phyloP scores from a whole-genome alignment of 805 yeast genomes.

The Phaffomyces thermotolerans region DNA sequence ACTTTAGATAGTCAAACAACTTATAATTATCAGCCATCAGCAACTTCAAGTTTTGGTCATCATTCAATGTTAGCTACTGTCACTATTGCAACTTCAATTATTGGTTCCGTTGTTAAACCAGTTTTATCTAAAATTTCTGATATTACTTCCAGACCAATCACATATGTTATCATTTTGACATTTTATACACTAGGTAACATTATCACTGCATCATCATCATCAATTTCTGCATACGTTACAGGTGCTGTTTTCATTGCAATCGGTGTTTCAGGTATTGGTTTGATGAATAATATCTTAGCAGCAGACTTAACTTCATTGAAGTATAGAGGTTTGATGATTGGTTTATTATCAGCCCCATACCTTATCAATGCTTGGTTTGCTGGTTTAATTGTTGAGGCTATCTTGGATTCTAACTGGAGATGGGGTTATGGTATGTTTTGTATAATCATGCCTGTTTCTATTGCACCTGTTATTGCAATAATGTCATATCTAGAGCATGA shows the following conservation, averaged over 20 bases:
- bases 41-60: constrained; percentile 29
- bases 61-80: constrained; percentile 32
- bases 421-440: constrained; percentile 45
- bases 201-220: constrained; percentile 28
- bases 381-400: constrained; percentile 29
- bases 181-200: constrained; percentile 29
- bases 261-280: constrained; percentile 30
- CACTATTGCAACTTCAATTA: constrained; percentile 29
- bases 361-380: constrained; percentile 33
- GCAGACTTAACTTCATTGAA: constrained; percentile 32
- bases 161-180: constrained; percentile 25
- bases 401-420: constrained; percentile 33
- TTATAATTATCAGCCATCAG: constrained; percentile 27
- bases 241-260: constrained; percentile 30
- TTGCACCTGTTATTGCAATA: constrained; percentile 26
- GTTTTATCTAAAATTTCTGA: constrained; percentile 33
- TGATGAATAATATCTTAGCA: constrained; percentile 26
- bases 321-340: constrained; percentile 29
- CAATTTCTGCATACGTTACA: constrained; percentile 26
- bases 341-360: constrained; percentile 32
- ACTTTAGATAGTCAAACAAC: constrained; percentile 27
- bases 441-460: constrained; percentile 33
- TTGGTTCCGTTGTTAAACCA: constrained; percentile 31
- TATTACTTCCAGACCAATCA: constrained; percentile 29
- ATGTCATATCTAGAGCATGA: constrained; percentile 23